A percentile compares a stretch with the other conserved stretches of the same genome.
phyloP scores from a whole-genome alignment of 2,329 filamentous ascomycete species.

The Calonectria leucothoes region DNA sequence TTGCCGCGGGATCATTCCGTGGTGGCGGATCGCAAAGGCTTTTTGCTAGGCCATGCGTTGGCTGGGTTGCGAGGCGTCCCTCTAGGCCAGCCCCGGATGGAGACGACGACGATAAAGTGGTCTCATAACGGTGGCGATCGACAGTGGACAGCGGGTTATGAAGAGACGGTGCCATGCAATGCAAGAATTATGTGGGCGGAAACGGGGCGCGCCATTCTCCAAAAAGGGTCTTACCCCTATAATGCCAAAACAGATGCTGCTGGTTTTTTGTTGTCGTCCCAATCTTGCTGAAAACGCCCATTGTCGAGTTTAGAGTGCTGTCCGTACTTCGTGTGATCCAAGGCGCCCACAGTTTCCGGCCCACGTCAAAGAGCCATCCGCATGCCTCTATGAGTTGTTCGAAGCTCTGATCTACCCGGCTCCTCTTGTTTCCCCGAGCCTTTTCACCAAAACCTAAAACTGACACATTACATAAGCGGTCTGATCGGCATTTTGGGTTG shows the following conservation, averaged over 20 bases:
- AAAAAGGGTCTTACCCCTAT: neutral
- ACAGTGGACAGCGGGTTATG: constrained; percentile 1
- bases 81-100: constrained; percentile 14
- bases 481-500: neutral
- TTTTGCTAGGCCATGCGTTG: constrained; percentile 1
- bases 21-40: neutral
- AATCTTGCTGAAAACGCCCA: neutral
- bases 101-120: constrained; percentile 18
- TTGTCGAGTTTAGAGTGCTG: neutral
- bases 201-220: constrained; percentile 12
- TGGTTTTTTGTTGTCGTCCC: neutral
- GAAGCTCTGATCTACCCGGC: neutral
- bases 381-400: neutral
- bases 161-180: constrained; percentile 18
- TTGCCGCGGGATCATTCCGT: neutral
- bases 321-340: neutral
- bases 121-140: constrained; percentile 19
- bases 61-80: constrained; percentile 11
- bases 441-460: neutral
- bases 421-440: neutral
- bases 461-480: neutral
- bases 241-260: neutral
- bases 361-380: neutral
- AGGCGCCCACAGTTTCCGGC: neutral
- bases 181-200: constrained; percentile 22